phyloP scores from a whole-genome alignment of 2,329 filamentous ascomycete species.

The Aspergillus costaricaensis region DNA sequence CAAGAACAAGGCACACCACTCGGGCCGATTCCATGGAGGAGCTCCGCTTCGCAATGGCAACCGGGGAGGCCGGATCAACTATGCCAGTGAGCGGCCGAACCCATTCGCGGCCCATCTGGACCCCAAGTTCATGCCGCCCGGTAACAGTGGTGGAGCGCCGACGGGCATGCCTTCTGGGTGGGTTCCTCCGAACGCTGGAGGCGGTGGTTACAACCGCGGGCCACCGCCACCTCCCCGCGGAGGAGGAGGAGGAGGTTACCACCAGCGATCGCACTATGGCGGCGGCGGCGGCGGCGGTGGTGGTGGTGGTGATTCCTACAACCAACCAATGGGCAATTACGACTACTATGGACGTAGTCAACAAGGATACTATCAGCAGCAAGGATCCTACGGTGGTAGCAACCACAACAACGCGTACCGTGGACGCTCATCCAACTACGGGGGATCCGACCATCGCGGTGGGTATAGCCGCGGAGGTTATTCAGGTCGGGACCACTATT shows the following conservation, averaged over 20 bases:
- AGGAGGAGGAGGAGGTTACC: conserved; percentile 25
- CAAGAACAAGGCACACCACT: conserved; percentile 64
- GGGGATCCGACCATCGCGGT: conserved; percentile 28
- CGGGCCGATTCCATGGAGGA: conserved; percentile 71
- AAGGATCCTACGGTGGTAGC: conserved; percentile 25
- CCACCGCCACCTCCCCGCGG: conserved; percentile 44
- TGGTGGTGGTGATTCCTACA: conserved; percentile 23
- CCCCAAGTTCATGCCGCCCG: conserved; percentile 43
- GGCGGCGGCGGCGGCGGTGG: no score
- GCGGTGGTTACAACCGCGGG: conserved; percentile 36
- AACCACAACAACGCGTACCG: conserved; percentile 19
- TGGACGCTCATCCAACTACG: conserved; percentile 30
- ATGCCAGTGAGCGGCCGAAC: conserved; percentile 45
- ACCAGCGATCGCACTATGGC: conserved; percentile 15
- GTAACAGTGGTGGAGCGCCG: conserved; percentile 31
- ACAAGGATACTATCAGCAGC: conserved; percentile 24
- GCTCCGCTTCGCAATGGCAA: conserved; percentile 59
- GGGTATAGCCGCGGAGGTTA: conserved; percentile 25
- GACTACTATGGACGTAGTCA: conserved; percentile 31
- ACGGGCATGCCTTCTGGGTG: conserved; percentile 37
- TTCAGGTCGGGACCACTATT: conserved; percentile 33
- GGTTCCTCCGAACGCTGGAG: conserved; percentile 34
- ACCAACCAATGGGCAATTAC: conserved; percentile 22
- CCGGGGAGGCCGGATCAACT: conserved; percentile 57
- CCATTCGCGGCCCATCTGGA: conserved; percentile 52